Percentiles rank a stretch among this genome's conserved stretches.
These are phyloP conservation scores for Hyaloscypha variabilis DNA, from an alignment of 495 filamentous ascomycete genomes.

Conservation along the genomic window DNA sequence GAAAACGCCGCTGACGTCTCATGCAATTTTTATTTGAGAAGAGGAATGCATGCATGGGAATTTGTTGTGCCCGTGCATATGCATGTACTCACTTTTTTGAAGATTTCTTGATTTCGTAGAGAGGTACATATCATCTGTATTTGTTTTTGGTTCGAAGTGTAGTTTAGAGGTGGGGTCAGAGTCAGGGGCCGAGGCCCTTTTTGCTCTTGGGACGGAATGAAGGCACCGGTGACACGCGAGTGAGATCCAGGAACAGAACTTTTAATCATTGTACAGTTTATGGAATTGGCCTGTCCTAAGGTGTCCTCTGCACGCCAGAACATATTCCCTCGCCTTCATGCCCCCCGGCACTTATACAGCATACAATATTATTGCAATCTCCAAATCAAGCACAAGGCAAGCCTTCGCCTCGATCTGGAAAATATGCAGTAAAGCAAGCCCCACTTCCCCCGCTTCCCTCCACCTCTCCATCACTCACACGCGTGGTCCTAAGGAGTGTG, in stretches of 20 bases:
- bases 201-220: too few species aligned
- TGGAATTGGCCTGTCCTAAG: constrained; percentile 23
- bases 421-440: constrained; percentile 8
- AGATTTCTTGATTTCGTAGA: too few species aligned
- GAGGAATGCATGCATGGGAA: too few species aligned
- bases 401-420: not conserved
- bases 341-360: not conserved
- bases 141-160: too few species aligned
- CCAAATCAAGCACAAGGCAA: constrained; percentile 2
- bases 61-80: too few species aligned
- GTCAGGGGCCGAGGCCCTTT: not conserved
- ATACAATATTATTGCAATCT: not conserved
- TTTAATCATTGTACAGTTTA: constrained; percentile 27
- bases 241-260: not conserved
- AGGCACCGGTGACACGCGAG: not conserved
- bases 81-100: too few species aligned
- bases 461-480: constrained; percentile 7
- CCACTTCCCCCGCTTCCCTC: not conserved
- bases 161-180: too few species aligned
- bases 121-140: too few species aligned
- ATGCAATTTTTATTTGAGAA: too few species aligned
- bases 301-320: constrained; percentile 3
- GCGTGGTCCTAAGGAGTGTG: constrained; percentile 19
- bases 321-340: constrained; percentile 2
- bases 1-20: too few species aligned